Base-by-base conservation (phyloP, 768 basidiomycete species). In the Pleurotus djamor region DNA sequence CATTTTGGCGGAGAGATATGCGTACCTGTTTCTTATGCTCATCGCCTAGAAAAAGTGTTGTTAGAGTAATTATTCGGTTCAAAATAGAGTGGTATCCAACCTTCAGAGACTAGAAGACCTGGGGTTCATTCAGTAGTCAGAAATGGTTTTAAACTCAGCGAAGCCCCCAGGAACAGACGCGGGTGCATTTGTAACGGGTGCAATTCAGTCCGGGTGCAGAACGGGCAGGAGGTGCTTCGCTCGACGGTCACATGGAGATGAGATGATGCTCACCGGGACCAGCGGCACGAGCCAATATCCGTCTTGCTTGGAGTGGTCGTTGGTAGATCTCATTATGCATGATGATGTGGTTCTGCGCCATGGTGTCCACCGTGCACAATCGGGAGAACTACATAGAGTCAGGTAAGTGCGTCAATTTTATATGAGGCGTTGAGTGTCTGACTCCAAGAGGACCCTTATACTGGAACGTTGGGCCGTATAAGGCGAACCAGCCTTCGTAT, bases 331-430 rank as follows among this genome's bases (percentile, higher is more conserved):
- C 67, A n/a, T 70, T 65, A 58, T 83, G 77, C 5, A 69, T 68
- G 9, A 87, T 70, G 58, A 87, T 73, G 60, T 85, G 79, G n/a
- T 75, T 72, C 34, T 86, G 32, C 1, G 83, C 84, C 3, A 74
- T 72, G 0, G 79, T 70, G 59, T 87, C 85, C 41, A 73, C 60
- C 0, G 83, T 83, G 64, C 76, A 69, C n/a, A 84, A 67, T 9
- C 75, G 69, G 8, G 34, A 48, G 13, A 57, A 52, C 51, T 76
- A 14, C 21, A 41, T 10, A 41, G 9, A 10, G n/a, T 41, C 38
- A 41, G 38, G 10, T 41, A 10, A 41, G 38, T 41, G 9, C 9
- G 9, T n/a, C 38, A 9, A n/a, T 41, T 1, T n/a, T n/a, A 41
- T 41, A 10, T 41, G n/a, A 10, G 9, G n/a, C 38, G 38, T n/a